Percentiles rank a stretch among this genome's conserved stretches.
Evolutionary conservation across 78 protist genomes (phyloP).

Genomic region (slime mould (Dictyostelium discoideum)): dicty_2.7 NC_007088.5:6618501-6619000

Average conservation of each 20-base stretch:
- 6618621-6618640: neutral
- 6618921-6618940: too few relatives aligned
- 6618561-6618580: neutral
- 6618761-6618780: neutral
- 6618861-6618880: neutral
- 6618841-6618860: too few relatives aligned
- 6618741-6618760: neutral
- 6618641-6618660: neutral
- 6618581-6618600: neutral
- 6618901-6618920: too few relatives aligned
- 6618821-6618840: too few relatives aligned
- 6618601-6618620: neutral
- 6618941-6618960: too few relatives aligned
- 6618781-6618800: too few relatives aligned
- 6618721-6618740: neutral
- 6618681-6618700: neutral
- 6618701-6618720: neutral
- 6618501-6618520: neutral
- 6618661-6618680: neutral
- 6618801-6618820: too few relatives aligned
- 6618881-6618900: neutral
- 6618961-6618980: too few relatives aligned
- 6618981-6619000: too few relatives aligned
- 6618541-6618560: neutral
- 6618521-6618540: neutral